Percentiles rank a stretch among this genome's conserved stretches.
phyloP scores from a whole-genome alignment of 2,329 filamentous ascomycete species.

The Colletotrichum lupini region DNA sequence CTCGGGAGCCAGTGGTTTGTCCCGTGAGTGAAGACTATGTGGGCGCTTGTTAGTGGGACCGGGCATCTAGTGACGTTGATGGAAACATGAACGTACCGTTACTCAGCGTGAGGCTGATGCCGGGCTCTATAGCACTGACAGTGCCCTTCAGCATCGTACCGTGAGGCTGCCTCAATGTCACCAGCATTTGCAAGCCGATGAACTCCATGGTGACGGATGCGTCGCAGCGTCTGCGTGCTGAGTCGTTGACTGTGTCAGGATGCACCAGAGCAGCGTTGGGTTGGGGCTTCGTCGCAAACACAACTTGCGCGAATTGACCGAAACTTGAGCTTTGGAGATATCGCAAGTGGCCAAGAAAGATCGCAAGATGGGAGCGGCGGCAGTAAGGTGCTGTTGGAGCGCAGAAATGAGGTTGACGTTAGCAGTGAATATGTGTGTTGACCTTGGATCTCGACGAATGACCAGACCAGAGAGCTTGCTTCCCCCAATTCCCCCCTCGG shows the following conservation, averaged over 20 bases:
- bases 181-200: conserved; percentile 79
- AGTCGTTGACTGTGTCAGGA: conserved; percentile 22
- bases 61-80: not conserved
- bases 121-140: conserved; percentile 74
- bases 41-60: not conserved
- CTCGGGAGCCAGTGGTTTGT: conserved; percentile 51
- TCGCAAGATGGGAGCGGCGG: not conserved
- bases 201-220: conserved; percentile 68
- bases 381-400: not conserved
- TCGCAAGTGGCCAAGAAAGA: conserved; percentile 7
- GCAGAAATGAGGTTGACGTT: conserved; percentile 5
- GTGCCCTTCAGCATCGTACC: conserved; percentile 75
- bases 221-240: conserved; percentile 23
- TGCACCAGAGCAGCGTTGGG: not conserved
- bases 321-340: not conserved
- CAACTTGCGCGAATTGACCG: not conserved
- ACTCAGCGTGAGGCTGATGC: conserved; percentile 75
- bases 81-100: conserved; percentile 72
- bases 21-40: conserved; percentile 51
- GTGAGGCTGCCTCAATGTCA: conserved; percentile 75
- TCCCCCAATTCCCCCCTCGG: conserved; percentile 25
- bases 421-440: conserved; percentile 17
- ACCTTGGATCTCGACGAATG: conserved; percentile 13
- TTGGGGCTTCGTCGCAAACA: not conserved
- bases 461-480: conserved; percentile 23